A percentile compares a stretch with the other conserved stretches of the same genome.
Conservation (phyloP, 352 stramenopile genomes). For the Globisporangium viniferum region DNA sequence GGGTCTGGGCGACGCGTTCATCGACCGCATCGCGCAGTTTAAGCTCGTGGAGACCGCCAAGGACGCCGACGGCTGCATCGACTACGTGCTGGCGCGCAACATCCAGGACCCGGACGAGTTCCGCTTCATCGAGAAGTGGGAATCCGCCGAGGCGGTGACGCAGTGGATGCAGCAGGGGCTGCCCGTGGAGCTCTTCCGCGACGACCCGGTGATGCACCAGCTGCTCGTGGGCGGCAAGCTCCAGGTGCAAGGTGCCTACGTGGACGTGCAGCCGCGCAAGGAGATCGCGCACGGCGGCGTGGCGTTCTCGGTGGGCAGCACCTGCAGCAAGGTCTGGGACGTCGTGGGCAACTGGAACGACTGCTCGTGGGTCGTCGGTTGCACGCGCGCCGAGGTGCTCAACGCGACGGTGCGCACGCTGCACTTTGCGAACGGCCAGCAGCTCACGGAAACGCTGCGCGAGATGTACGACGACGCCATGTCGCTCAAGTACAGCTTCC, state of each 20-base stretch:
- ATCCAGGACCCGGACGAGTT: slow-evolving; percentile 19
- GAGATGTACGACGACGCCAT: slow-evolving; percentile 12
- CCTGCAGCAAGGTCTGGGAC: slow-evolving; percentile 9
- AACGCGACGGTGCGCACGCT: slow-evolving; percentile 12
- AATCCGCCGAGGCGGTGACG: slow-evolving; percentile 9
- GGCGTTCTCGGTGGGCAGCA: slow-evolving; percentile 4
- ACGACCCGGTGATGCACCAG: slow-evolving; percentile 13
- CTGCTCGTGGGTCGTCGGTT: slow-evolving; percentile 17
- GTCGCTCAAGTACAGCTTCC: slow-evolving; percentile 6
- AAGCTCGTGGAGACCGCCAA: slow-evolving; percentile 16
- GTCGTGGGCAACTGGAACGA: slow-evolving; percentile 15
- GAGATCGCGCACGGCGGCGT: slow-evolving; percentile 11
- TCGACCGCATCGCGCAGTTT: slow-evolving; percentile 16
- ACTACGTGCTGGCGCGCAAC: slow-evolving; percentile 13
- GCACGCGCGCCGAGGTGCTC: slow-evolving; percentile 7
- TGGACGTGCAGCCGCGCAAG: slow-evolving; percentile 9
- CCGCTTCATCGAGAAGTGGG: slow-evolving; percentile 19
- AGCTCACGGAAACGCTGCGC: slow-evolving; percentile 5
- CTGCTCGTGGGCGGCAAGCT: slow-evolving; percentile 14
- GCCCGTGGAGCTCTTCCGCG: slow-evolving; percentile 10
- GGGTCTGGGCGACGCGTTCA: slow-evolving; percentile 14
- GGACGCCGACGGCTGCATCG: slow-evolving; percentile 7
- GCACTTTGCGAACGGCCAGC: slow-evolving; percentile 4
- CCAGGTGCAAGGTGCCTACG: slow-evolving; percentile 12
- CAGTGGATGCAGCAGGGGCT: slow-evolving; percentile 10